Conservation (phyloP, 164 flowering plant genomes). For the Paratinospora sagittata region DNA sequence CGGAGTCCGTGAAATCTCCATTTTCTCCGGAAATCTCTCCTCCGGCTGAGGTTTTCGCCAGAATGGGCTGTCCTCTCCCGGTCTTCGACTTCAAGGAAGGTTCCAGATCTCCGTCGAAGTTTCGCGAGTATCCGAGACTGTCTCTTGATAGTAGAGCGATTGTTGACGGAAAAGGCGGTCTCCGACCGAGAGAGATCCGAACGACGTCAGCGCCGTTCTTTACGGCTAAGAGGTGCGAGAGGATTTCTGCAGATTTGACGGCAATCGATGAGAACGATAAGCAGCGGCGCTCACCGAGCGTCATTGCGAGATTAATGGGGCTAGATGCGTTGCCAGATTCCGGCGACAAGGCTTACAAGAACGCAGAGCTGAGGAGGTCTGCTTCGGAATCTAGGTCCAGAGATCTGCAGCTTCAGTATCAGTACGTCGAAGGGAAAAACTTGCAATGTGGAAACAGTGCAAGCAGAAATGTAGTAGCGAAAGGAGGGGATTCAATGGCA, state of each 20-base stretch:
- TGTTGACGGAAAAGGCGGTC: constrained; percentile 61
- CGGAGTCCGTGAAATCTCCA: constrained; percentile 14
- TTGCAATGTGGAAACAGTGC: constrained; percentile 12
- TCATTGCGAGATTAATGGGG: constrained; percentile 84
- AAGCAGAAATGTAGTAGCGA: background rate
- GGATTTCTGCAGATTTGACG: background rate
- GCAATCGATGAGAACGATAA: constrained; percentile 24
- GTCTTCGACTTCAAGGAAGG: constrained; percentile 58
- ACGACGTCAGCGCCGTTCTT: constrained; percentile 23
- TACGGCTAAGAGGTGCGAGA: background rate
- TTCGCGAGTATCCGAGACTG: constrained; percentile 76
- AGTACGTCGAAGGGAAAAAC: constrained; percentile 27
- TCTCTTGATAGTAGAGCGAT: constrained; percentile 88
- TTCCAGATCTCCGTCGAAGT: constrained; percentile 65
- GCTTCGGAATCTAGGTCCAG: constrained; percentile 80
- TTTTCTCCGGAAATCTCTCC: constrained; percentile 19
- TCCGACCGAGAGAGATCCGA: constrained; percentile 59
- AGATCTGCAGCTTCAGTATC: constrained; percentile 26
- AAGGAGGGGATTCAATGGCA: constrained; percentile 1
- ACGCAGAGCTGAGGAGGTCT: constrained; percentile 71
- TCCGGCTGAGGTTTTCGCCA: constrained; percentile 15
- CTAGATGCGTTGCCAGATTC: constrained; percentile 48
- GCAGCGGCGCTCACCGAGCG: constrained; percentile 62
- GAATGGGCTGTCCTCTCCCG: constrained; percentile 29
- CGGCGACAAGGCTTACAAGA: constrained; percentile 28